Conservation (phyloP, 768 basidiomycete species). For the Fibroporia radiculosa region DNA sequence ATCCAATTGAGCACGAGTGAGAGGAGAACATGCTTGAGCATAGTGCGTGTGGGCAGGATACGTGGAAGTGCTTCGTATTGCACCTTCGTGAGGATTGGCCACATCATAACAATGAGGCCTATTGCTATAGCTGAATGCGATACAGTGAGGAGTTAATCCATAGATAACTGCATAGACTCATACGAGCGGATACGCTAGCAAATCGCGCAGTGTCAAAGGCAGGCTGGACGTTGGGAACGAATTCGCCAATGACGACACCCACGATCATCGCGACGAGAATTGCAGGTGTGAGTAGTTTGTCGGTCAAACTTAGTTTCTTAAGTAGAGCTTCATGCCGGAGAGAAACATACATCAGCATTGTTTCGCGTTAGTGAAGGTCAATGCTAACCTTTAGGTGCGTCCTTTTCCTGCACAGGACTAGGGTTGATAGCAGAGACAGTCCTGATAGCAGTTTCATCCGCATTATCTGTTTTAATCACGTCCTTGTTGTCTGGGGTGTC, state of each 20-base stretch:
- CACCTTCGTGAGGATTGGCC: conserved; percentile 72
- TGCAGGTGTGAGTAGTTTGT: conserved; percentile 55
- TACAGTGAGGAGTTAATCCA: not conserved
- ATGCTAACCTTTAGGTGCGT: not conserved
- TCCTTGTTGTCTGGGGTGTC: not conserved
- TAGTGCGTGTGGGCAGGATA: conserved; percentile 38
- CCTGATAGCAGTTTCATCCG: too few species aligned
- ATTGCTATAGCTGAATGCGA: conserved; percentile 63
- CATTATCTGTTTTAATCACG: too few species aligned
- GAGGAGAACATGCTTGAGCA: conserved; percentile 65
- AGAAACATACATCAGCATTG: not conserved
- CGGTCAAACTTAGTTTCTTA: conserved; percentile 37
- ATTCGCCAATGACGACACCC: conserved; percentile 70
- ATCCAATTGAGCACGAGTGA: conserved; percentile 76
- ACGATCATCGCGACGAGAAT: conserved; percentile 69
- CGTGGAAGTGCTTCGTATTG: conserved; percentile 64
- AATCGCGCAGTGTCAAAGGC: conserved; percentile 60
- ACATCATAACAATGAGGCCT: conserved; percentile 84
- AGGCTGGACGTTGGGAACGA: conserved; percentile 46
- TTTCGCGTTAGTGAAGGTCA: not conserved
- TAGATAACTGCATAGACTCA: conserved; percentile 22
- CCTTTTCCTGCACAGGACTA: too few species aligned
- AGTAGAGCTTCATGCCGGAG: conserved; percentile 7
- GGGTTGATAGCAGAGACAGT: too few species aligned
- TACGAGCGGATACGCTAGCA: conserved; percentile 70